Percentiles rank a stretch among this genome's conserved stretches.
phyloP scores from a whole-genome alignment of 139 green algal genomes.

The Edaphochlamys debaryana region DNA sequence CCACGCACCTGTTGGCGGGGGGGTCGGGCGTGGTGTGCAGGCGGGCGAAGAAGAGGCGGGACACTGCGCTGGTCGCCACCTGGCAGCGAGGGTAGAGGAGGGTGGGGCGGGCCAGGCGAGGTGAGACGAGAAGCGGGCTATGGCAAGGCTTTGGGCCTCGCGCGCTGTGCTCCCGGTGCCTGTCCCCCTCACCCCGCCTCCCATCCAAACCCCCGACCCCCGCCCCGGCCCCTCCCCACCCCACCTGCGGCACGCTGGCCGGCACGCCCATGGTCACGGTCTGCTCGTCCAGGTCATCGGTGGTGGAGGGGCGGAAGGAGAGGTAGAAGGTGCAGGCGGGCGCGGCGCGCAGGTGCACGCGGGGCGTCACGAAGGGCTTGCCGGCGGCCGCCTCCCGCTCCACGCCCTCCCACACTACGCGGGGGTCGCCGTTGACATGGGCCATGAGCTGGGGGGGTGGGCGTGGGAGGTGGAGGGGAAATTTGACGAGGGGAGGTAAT shows the following conservation, averaged over 20 bases:
- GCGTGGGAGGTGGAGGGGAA: background rate
- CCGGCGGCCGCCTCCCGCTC: constrained; percentile 32
- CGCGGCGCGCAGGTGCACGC: constrained; percentile 4
- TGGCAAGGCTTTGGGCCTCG: no score
- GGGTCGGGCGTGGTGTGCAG: constrained; percentile 40
- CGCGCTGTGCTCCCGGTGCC: no score
- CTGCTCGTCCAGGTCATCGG: constrained; percentile 29
- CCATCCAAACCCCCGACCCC: no score
- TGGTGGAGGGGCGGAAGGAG: constrained; percentile 26
- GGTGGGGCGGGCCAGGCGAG: background rate
- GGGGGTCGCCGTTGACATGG: constrained; percentile 30
- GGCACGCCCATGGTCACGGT: constrained; percentile 39
- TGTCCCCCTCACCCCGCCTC: no score
- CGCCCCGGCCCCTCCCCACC: background rate
- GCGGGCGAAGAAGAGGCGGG: constrained; percentile 36
- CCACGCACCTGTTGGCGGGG: constrained; percentile 1
- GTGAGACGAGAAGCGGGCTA: no score
- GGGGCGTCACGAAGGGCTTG: constrained; percentile 43
- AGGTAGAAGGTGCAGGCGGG: constrained; percentile 44
- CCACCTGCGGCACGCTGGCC: constrained; percentile 37
- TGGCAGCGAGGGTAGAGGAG: background rate
- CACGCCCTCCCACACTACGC: constrained; percentile 29
- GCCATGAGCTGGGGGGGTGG: constrained; percentile 25
- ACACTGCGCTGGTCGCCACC: background rate
- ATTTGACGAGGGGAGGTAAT: background rate